phyloP scores from a whole-genome alignment of 768 basidiomycete genomes.

The Trametopsis cervina region DNA sequence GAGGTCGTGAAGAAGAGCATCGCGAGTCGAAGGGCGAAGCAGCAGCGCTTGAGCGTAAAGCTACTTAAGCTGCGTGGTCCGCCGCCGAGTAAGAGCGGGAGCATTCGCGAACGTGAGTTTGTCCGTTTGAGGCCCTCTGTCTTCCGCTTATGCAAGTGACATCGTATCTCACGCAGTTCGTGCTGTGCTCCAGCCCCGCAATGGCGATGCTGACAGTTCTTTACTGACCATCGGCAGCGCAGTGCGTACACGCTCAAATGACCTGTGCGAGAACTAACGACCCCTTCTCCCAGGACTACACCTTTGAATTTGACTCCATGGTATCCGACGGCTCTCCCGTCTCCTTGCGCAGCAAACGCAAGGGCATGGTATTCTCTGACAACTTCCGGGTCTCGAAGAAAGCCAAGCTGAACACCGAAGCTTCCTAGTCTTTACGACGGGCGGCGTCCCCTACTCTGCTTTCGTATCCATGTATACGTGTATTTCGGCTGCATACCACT shows the following conservation, averaged over 20 bases:
- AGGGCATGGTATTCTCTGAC: conserved; percentile 14
- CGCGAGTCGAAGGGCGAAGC: conserved; percentile 13
- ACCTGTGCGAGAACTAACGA: too few relatives aligned
- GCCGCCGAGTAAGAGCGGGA: background rate
- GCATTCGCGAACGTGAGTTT: background rate
- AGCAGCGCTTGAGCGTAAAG: background rate
- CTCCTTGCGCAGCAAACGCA: conserved; percentile 16
- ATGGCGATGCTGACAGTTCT: too few relatives aligned
- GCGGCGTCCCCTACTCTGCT: too few relatives aligned
- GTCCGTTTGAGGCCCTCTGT: background rate
- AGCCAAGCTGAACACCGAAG: conserved; percentile 3
- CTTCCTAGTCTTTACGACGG: too few relatives aligned
- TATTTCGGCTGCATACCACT: too few relatives aligned
- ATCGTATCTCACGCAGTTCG: too few relatives aligned
- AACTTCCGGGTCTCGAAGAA: conserved; percentile 10
- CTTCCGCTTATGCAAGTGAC: background rate
- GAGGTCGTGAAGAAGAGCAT: conserved; percentile 9
- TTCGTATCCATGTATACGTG: too few relatives aligned
- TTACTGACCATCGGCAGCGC: too few relatives aligned
- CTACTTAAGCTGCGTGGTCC: background rate
- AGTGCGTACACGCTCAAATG: too few relatives aligned
- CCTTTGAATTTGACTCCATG: conserved; percentile 1
- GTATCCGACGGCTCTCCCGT: conserved; percentile 12
- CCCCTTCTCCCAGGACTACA: background rate
- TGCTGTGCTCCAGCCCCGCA: too few relatives aligned